Base-by-base conservation (phyloP, 176 grass and related monocot species). In the Aechmea fasciata region DNA sequence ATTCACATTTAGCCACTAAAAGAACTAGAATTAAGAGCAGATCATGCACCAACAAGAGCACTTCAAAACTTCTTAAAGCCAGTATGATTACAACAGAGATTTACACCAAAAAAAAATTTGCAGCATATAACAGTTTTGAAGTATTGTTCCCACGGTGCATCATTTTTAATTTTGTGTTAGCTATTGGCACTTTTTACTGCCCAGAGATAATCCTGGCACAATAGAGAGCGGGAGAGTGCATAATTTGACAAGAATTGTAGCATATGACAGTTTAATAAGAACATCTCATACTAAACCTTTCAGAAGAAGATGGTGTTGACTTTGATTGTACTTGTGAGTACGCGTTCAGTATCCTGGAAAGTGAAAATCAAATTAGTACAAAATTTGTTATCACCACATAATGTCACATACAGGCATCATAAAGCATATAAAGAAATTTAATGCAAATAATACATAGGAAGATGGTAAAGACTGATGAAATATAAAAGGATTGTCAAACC, bases 281-380 rank as follows among this genome's bases (percentile, higher is more conserved):
- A 61, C 15, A 18, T 15, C 20, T 61, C 10, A 10, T 20, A 20
- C 20, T 18, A 15, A 66, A 96, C 91, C 87, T 96, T 85, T 91
- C 91, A 47, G 72, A 66, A 3, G 91, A 52, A 65, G 91, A 69
- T 19, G 81, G 80, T 90, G 85, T 96, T 11, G 82, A 80, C 67
- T 96, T 96, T 81, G 87, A 85, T 69, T 77, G 87, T 50, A 96
- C 91, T 73, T 91, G 91, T 3, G 87, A 81, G 0, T 91, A 96
- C 64, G 91, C 91, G 85, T 91, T 96, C 53, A 96, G 55, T 79
- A 96, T 96, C 78, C 91, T 96, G 82, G 51, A 18, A 74, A 70
- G 20, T 61, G 6, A 69, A 81, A 84, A 77, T 52, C 52, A 9
- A 78, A 14, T 53, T 61, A 61, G 55, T 61, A 15, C 13, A 4